Base-by-base conservation (phyloP, 2,329 filamentous ascomycete genomes). In the Sclerotinia sclerotiorum region DNA sequence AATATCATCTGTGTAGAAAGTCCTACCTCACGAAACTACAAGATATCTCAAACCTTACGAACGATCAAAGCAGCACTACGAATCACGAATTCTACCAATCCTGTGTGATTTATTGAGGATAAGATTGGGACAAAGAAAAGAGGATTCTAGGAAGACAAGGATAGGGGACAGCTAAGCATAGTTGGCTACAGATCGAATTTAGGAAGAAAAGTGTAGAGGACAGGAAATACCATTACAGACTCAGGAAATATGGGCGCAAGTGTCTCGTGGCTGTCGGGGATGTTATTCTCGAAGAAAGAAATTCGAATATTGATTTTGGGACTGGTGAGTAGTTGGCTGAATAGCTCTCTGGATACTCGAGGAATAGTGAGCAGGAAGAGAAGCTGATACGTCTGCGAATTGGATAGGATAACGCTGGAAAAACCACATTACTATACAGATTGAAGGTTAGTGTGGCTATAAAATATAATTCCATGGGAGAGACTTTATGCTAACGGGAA, bases 401-500 rank as follows among this genome's bases (percentile, higher is more conserved):
- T 44, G 27, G 19, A 5, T 67, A 98, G 93, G 95, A 99, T 81
- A 98, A 98, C 81, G 95, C 95, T 60, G 95, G 95, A 80, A 99
- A 99, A 83, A 99, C 95, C 55, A 99, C 95, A 44, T 85, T 99
- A 70, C 84, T 99, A 69, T 99, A 99, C 84, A 91, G 94, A 81
- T 84, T 99, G 74, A 97, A 97, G 90, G 93, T 96, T 80, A 76
- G 66, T 24, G 66, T 24, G 67, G 63, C 58, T 46, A 19, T 29
- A 48, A 15, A 49, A 11, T 35, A 6, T 24, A 8, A 19, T 27
- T 49, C 11, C 24, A 29, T n/a, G 29, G 7, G 1, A 58, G 21
- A n/a, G 10, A 10, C 27, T 15, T 27, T 15, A n/a, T 51, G 19
- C 64, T 66, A 60, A 66, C 32, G n/a, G 54, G 35, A 57, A 39